Conservation (phyloP, 805 yeast genomes). For the Pichia membranifaciens region DNA sequence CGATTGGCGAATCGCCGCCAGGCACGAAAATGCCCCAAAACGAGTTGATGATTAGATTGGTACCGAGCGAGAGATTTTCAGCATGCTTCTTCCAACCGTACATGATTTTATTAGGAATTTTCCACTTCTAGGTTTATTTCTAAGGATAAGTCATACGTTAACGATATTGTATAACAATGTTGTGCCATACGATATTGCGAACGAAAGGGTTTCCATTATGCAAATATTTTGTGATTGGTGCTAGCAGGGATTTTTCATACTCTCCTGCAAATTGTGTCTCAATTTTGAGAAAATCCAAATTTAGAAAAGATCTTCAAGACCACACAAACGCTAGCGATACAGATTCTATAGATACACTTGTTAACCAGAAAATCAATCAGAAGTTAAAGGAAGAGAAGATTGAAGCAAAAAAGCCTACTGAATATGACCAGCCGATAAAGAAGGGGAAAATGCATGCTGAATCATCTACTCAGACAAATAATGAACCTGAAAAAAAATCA, state of each 20-base stretch:
- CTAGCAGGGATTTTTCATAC: background rate
- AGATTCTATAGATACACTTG: background rate
- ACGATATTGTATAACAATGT: no score
- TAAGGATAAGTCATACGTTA: no score
- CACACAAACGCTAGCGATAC: background rate
- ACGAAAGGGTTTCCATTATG: background rate
- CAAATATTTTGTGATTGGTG: background rate
- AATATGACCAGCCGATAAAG: background rate
- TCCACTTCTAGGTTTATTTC: no score
- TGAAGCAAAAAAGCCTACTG: background rate
- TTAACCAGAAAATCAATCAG: slow-evolving; percentile 4
- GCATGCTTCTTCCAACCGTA: no score
- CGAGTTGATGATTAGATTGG: no score
- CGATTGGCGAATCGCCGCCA: no score
- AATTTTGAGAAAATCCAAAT: slow-evolving; percentile 14
- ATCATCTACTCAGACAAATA: background rate
- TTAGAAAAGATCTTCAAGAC: slow-evolving; percentile 3
- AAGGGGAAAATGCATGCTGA: background rate
- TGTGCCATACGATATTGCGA: no score
- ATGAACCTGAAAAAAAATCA: no score
- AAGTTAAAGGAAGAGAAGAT: background rate
- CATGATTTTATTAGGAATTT: no score
- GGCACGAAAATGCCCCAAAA: no score
- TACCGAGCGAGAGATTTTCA: no score
- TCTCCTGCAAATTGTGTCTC: background rate